Base-by-base conservation (phyloP, 768 basidiomycete species). In the Mycena belliarum region DNA sequence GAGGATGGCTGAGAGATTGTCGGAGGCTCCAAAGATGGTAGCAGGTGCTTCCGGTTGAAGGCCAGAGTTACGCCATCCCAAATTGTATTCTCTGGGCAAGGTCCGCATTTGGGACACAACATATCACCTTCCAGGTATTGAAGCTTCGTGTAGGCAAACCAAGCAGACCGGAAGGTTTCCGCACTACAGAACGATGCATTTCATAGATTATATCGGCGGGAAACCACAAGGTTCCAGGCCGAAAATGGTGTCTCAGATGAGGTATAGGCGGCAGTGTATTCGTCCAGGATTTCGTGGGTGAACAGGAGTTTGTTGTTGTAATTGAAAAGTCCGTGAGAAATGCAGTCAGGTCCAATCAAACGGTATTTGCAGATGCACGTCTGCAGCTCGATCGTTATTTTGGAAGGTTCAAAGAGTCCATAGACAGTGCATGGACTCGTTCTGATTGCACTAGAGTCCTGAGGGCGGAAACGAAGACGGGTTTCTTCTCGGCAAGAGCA, bases 1-100 rank as follows among this genome's bases (percentile, higher is more conserved):
- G 68, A 66, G 10, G 49, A 23, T 0, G 50, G 28, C 32, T 61
- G 48, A 1, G 63, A 20, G 0, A 55, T 55, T n/a, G 71, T 73
- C 0, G 72, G 72, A 0, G 72, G 71, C 12, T 55, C 29, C 14
- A 74, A n/a, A 61, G 3, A 57, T 4, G 62, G 43, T 0, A 59
- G 56, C 2, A 66, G 23, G 38, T 66, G 65, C 26, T 66, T 64
- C 6, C 32, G 45, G 40, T 57, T 50, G 44, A 66, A 66, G 0
- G 63, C 60, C 12, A 66, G 49, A 1, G 63, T 65, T 3, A 65
- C 60, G 9, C 65, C 63, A 49, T 65, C 64, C 55, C 62, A 65
- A n/a, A 65, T 65, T 1, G 56, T 52, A 26, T 55, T 57, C 10
- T 59, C 42, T 0, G 65, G 63, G 16, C 24, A 35, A 2, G 59